Conservation (phyloP, 345 rosid species). For the Draba incana region DNA sequence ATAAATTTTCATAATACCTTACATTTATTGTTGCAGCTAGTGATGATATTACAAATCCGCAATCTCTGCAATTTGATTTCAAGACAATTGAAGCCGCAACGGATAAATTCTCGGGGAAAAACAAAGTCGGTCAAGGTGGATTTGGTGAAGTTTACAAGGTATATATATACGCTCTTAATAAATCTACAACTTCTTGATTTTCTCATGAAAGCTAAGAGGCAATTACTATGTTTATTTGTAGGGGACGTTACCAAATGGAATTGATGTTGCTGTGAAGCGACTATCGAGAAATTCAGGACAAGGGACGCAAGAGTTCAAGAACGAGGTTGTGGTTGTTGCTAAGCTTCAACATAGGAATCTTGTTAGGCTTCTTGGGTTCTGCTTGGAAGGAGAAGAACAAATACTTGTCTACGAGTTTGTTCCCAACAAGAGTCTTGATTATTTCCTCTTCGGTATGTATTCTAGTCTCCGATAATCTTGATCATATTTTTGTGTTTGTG, state of each 20-base stretch:
- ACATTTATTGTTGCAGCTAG: slow-evolving; percentile 23
- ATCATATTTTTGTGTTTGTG: too few species aligned
- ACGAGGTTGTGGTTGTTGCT: neutral
- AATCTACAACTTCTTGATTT: neutral
- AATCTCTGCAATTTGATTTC: slow-evolving; percentile 29
- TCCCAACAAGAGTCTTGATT: slow-evolving; percentile 20
- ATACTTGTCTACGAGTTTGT: slow-evolving; percentile 26
- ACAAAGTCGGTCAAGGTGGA: slow-evolving; percentile 35
- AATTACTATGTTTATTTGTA: neutral
- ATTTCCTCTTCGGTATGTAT: neutral
- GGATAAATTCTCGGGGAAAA: neutral
- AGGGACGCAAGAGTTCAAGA: slow-evolving; percentile 27
- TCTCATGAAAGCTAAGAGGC: neutral
- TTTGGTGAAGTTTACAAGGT: slow-evolving; percentile 42
- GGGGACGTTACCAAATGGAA: slow-evolving; percentile 22
- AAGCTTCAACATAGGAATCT: slow-evolving; percentile 16
- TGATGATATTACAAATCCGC: slow-evolving; percentile 20
- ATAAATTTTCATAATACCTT: neutral
- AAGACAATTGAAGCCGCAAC: slow-evolving; percentile 29
- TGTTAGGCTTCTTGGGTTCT: slow-evolving; percentile 12
- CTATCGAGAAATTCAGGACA: neutral
- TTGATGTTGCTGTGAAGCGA: slow-evolving; percentile 11
- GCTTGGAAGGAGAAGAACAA: slow-evolving; percentile 14
- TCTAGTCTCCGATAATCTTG: too few species aligned
- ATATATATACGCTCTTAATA: neutral